Evolutionary conservation across 768 basidiomycete genomes (phyloP).

Genomic region (Russula compacta): DNA sequence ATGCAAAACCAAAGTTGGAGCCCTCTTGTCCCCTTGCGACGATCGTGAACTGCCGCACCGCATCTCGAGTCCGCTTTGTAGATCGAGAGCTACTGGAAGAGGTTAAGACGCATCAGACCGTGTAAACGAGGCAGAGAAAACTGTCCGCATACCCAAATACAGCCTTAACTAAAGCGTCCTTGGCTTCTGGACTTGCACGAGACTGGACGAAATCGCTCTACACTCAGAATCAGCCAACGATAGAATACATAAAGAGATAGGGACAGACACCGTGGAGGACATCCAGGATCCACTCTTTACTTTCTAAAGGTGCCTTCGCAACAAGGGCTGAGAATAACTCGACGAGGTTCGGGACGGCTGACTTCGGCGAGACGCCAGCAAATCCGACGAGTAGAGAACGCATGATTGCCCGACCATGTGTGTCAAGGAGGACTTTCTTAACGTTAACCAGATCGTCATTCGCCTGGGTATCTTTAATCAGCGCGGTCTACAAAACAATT

Average conservation of each 20-base stretch:
- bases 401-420: slow-evolving; percentile 60
- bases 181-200: slow-evolving; percentile 65
- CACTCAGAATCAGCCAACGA: neutral
- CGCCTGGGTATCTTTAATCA: slow-evolving; percentile 58
- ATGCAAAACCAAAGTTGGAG: slow-evolving; percentile 78
- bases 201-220: slow-evolving; percentile 69
- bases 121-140: slow-evolving; percentile 4
- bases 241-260: neutral
- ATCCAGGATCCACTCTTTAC: slow-evolving; percentile 62
- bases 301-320: slow-evolving; percentile 44
- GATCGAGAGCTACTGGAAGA: slow-evolving; percentile 49
- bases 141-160: slow-evolving; percentile 46
- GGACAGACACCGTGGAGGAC: slow-evolving; percentile 53
- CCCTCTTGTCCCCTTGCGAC: slow-evolving; percentile 79
- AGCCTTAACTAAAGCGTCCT: slow-evolving; percentile 68
- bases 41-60: slow-evolving; percentile 80
- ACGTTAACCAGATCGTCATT: slow-evolving; percentile 52
- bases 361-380: slow-evolving; percentile 76
- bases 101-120: neutral
- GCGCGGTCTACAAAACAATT: slow-evolving; percentile 38
- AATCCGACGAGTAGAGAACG: slow-evolving; percentile 70
- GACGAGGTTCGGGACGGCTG: slow-evolving; percentile 73
- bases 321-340: slow-evolving; percentile 68
- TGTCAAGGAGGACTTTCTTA: slow-evolving; percentile 40
- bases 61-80: slow-evolving; percentile 65